These are phyloP conservation scores for Pyricularia sp. DNA, from an alignment of 2,329 filamentous ascomycete genomes.

Conservation along the genomic window DNA sequence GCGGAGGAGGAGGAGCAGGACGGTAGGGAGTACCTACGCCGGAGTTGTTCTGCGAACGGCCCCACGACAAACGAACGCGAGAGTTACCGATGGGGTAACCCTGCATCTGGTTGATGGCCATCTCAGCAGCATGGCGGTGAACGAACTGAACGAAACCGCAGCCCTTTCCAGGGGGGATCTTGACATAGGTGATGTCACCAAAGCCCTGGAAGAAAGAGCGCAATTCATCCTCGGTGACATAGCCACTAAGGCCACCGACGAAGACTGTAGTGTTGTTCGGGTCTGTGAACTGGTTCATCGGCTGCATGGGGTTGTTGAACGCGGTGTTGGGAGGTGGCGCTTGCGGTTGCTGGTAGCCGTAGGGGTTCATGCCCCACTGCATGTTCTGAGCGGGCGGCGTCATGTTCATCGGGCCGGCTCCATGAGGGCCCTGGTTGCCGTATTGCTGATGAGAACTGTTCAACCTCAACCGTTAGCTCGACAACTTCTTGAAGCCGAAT, in stretches of 20 bases:
- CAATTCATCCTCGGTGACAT: constrained; percentile 98
- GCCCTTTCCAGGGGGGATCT: constrained; percentile 98
- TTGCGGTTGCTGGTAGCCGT: constrained; percentile 12
- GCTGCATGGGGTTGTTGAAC: constrained; percentile 18
- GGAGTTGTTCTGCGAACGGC: constrained; percentile 97
- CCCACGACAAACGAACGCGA: constrained; percentile 94
- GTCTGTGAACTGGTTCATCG: constrained; percentile 99
- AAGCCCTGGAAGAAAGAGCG: constrained; percentile 99
- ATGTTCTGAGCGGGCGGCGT: constrained; percentile 33
- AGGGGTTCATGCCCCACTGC: constrained; percentile 22
- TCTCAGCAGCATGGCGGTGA: constrained; percentile 95
- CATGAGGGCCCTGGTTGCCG: constrained; percentile 20
- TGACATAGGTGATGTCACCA: constrained; percentile 98
- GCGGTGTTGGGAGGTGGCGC: constrained; percentile 14
- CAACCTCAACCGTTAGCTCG: not conserved
- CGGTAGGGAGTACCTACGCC: constrained; percentile 96
- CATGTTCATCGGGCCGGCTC: constrained; percentile 20
- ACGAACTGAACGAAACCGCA: constrained; percentile 99
- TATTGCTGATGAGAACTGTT: constrained; percentile 30
- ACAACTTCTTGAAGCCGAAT: not conserved
- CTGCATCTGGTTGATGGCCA: constrained; percentile 99
- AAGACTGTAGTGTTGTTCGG: constrained; percentile 99
- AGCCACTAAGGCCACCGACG: constrained; percentile 91
- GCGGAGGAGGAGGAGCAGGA: constrained; percentile 64
- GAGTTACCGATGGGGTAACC: constrained; percentile 99